These are phyloP conservation scores for Mycocentrospora acerina DNA, from an alignment of 2,329 filamentous ascomycete species.

Conservation along the genomic window DNA sequence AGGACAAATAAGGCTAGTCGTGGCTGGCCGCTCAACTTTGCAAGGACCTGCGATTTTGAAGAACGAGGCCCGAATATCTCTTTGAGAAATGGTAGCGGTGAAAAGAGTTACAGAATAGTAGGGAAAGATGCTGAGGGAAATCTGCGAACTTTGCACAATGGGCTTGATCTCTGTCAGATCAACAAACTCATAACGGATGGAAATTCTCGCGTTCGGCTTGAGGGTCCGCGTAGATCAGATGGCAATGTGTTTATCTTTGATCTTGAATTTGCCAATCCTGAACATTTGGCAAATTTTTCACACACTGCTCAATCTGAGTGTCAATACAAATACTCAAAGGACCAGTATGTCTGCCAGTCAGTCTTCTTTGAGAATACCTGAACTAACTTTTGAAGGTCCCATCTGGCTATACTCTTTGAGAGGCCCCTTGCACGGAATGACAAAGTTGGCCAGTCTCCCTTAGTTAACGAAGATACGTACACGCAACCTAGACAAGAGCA, in stretches of 20 bases:
- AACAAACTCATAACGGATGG: slow-evolving; percentile 16
- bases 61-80: background rate
- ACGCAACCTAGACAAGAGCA: too few species aligned
- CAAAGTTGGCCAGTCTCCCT: slow-evolving; percentile 7
- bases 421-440: slow-evolving; percentile 12
- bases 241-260: slow-evolving; percentile 18
- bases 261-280: slow-evolving; percentile 18
- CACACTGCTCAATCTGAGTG: slow-evolving; percentile 1
- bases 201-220: slow-evolving; percentile 19
- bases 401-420: slow-evolving; percentile 17
- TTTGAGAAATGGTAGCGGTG: background rate
- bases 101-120: slow-evolving; percentile 3
- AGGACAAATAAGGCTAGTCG: background rate
- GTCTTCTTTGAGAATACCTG: too few species aligned
- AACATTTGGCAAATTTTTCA: slow-evolving; percentile 13
- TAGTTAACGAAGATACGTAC: slow-evolving; percentile 2
- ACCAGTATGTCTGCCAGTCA: slow-evolving; percentile 1
- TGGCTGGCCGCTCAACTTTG: slow-evolving; percentile 19
- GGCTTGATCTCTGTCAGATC: slow-evolving; percentile 13
- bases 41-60: slow-evolving; percentile 16
- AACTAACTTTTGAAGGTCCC: slow-evolving; percentile 9
- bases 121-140: background rate
- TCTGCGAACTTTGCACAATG: background rate
- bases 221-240: slow-evolving; percentile 9
- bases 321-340: background rate